phyloP scores from a whole-genome alignment of 2,329 filamentous ascomycete genomes.

The Penicillium sp. region DNA sequence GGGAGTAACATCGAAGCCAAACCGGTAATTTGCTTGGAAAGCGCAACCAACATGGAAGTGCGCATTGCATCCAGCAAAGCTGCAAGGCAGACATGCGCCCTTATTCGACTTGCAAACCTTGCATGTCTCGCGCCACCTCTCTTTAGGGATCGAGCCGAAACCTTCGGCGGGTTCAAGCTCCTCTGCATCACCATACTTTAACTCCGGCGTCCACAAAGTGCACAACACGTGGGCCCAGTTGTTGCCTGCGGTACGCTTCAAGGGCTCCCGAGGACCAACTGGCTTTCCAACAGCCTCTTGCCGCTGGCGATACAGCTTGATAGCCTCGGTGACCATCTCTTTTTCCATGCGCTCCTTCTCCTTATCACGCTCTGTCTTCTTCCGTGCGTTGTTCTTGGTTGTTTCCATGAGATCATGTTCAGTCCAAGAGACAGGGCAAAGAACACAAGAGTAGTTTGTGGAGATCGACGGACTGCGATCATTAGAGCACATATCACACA shows the following conservation, averaged over 20 bases:
- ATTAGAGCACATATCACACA: conserved; percentile 93
- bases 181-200: conserved; percentile 85
- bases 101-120: conserved; percentile 74
- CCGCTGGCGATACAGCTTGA: conserved; percentile 77
- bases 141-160: conserved; percentile 75
- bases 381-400: conserved; percentile 75
- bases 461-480: conserved; percentile 90
- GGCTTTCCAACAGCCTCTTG: conserved; percentile 85
- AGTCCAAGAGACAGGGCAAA: conserved; percentile 82
- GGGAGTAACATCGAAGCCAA: conserved; percentile 88
- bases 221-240: conserved; percentile 98
- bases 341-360: conserved; percentile 86
- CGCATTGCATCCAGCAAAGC: conserved; percentile 55
- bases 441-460: conserved; percentile 89
- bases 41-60: conserved; percentile 88
- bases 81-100: conserved; percentile 82
- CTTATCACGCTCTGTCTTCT: conserved; percentile 89
- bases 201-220: conserved; percentile 86
- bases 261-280: conserved; percentile 77
- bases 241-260: conserved; percentile 93
- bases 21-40: conserved; percentile 74
- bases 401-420: conserved; percentile 82
- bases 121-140: conserved; percentile 75
- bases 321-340: conserved; percentile 76
- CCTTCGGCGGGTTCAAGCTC: conserved; percentile 85